Conservation (phyloP, 2,329 filamentous ascomycete genomes). For the Talaromyces sp. region DNA sequence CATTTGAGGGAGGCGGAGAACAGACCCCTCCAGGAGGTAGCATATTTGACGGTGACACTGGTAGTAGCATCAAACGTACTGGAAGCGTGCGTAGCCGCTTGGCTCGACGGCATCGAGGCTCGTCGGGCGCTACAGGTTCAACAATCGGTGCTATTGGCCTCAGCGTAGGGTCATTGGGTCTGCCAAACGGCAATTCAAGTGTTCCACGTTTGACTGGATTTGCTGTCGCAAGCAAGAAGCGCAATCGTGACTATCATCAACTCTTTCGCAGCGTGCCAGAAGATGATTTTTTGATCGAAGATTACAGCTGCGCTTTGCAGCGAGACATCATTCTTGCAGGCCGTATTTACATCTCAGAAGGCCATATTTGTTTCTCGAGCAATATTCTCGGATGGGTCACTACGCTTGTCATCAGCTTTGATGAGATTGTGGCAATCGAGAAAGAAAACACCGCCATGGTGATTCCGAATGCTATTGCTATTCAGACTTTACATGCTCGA, state of each 20-base stretch:
- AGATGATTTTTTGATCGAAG: slow-evolving; percentile 96
- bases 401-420: slow-evolving; percentile 95
- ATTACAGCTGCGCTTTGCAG: slow-evolving; percentile 95
- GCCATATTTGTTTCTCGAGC: slow-evolving; percentile 96
- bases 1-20: slow-evolving; percentile 49
- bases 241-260: slow-evolving; percentile 91
- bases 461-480: slow-evolving; percentile 96
- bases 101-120: slow-evolving; percentile 72
- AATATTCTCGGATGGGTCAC: slow-evolving; percentile 99
- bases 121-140: slow-evolving; percentile 67
- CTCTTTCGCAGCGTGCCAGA: slow-evolving; percentile 96
- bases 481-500: slow-evolving; percentile 90
- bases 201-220: slow-evolving; percentile 85
- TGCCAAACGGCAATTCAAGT: slow-evolving; percentile 56
- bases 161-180: slow-evolving; percentile 66
- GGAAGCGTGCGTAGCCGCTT: slow-evolving; percentile 66
- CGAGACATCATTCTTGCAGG: slow-evolving; percentile 93
- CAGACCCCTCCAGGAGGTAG: slow-evolving; percentile 65
- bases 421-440: slow-evolving; percentile 94
- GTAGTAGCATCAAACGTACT: slow-evolving; percentile 53
- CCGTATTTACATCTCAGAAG: slow-evolving; percentile 91
- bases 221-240: slow-evolving; percentile 90
- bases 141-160: slow-evolving; percentile 70
- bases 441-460: slow-evolving; percentile 93
- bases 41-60: slow-evolving; percentile 60